Conservation (phyloP, 306 rosid genomes). For the Alnus rubra region DNA sequence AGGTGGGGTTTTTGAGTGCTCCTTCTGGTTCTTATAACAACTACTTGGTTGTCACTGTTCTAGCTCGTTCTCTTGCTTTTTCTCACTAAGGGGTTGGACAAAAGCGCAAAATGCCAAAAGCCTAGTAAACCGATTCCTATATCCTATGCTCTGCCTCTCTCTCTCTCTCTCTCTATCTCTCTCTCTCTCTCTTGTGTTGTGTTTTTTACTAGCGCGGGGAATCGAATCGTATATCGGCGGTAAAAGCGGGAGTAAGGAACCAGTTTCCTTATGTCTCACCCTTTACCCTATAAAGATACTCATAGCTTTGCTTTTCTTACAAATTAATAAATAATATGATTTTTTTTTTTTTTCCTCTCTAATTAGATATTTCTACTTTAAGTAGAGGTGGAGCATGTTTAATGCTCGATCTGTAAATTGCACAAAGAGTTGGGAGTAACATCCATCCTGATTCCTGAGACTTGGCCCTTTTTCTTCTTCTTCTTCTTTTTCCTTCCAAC, state of each 20-base stretch:
- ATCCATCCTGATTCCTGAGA: too few species aligned
- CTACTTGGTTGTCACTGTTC: slow-evolving; percentile 43
- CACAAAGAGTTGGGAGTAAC: too few species aligned
- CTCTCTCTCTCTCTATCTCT: too few species aligned
- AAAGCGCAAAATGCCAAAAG: slow-evolving; percentile 53
- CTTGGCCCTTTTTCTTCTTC: too few species aligned
- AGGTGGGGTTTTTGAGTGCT: slow-evolving; percentile 38
- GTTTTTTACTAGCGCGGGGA: slow-evolving; percentile 32
- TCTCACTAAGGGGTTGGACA: slow-evolving; percentile 39
- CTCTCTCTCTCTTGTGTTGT: too few species aligned
- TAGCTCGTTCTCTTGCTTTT: slow-evolving; percentile 15
- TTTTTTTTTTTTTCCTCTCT: too few species aligned
- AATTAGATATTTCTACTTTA: too few species aligned
- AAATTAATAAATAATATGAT: too few species aligned
- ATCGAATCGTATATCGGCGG: slow-evolving; percentile 34
- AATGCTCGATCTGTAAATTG: too few species aligned
- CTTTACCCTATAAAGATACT: not conserved
- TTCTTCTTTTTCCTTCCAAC: too few species aligned
- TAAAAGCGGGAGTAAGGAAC: slow-evolving; percentile 47
- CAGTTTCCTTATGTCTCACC: slow-evolving; percentile 16
- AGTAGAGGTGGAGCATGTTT: too few species aligned
- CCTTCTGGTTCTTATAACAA: slow-evolving; percentile 44
- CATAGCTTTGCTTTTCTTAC: not conserved
- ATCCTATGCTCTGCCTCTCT: slow-evolving; percentile 3
- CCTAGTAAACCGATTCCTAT: slow-evolving; percentile 34